These are phyloP conservation scores for Tetrahymena malaccensis DNA, from an alignment of 73 alveolate species.

Conservation along the genomic window DNA sequence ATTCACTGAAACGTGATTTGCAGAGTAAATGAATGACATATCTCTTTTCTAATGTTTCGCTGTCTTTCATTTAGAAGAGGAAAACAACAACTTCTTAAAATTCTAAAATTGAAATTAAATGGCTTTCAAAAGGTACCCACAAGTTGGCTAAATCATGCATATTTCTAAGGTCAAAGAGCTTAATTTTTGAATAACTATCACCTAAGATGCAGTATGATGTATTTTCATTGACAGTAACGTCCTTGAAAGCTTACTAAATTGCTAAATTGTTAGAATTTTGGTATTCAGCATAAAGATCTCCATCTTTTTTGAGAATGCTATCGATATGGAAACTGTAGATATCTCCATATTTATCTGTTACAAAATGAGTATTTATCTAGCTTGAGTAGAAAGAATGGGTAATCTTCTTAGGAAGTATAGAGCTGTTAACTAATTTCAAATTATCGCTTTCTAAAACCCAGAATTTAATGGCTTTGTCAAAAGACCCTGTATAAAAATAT, in stretches of 20 bases:
- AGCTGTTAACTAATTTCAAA: background rate
- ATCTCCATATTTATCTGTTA: background rate
- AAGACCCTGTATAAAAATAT: background rate
- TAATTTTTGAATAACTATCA: background rate
- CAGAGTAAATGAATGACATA: background rate
- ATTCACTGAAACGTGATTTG: background rate
- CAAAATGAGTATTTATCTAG: background rate
- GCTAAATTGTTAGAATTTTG: background rate
- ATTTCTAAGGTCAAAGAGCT: background rate
- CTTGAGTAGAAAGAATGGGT: background rate
- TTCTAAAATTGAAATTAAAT: background rate
- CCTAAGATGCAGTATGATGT: background rate
- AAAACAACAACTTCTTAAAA: background rate
- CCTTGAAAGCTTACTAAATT: background rate
- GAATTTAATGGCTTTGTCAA: background rate
- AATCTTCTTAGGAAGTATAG: background rate
- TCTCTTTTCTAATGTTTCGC: background rate
- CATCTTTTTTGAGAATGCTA: background rate
- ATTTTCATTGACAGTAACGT: background rate
- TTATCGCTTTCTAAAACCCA: background rate
- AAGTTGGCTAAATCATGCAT: background rate
- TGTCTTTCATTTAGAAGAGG: background rate
- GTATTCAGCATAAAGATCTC: background rate
- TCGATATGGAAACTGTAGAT: background rate
- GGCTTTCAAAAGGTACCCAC: background rate